Base-by-base conservation (phyloP, 2,329 filamentous ascomycete genomes). In the Paraphaeosphaeria sporulosa region DNA sequence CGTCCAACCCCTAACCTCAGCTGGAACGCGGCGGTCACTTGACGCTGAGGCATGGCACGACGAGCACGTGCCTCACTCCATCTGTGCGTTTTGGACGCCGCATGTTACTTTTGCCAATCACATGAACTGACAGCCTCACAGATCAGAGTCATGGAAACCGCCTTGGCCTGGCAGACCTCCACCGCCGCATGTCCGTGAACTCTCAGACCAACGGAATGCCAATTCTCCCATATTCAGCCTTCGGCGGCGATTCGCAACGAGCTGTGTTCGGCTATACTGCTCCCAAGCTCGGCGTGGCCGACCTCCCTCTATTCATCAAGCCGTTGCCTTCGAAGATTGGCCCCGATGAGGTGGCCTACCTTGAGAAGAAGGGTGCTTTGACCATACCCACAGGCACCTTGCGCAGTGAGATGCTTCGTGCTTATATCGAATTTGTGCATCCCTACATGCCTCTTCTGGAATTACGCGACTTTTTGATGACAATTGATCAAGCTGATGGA, bases 381-480 rank as follows among this genome's bases (percentile, higher is more conserved):
- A 88, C 88, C 1, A 86, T 97, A 43, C 94, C 94, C 2, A 83
- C 86, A 43, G 78, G 84, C 4, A 79, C 81, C 4, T 82, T 97
- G 38, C 91, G 94, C 71, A 92, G 91, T 75, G 93, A 93, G 60
- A 84, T 97, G 46, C 82, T 98, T 17, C 89, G 89, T 68, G 89
- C 89, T 42, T 97, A 95, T 70, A 85, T 94, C 62, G 91, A 97
- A 80, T 97, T 90, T 75, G 93, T 97, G 8, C 91, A 97, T 76
- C 93, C 94, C 0, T 97, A 92, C 76, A 97, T 97, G 92, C 94
- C 94, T 25, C 82, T 97, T 34, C 81, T 97, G 64, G 93, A 89
- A 61, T 69, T 89, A 50, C 83, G 87, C 63, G 86, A 89, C 34
- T 86, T 89, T 59, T 72, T 89, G 10, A 76, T 81, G 52, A 83